Evolutionary conservation across 768 basidiomycete species (phyloP), one percentile per base, ranked within the genome.

Genomic region (Suillus tomentosus): DNA sequence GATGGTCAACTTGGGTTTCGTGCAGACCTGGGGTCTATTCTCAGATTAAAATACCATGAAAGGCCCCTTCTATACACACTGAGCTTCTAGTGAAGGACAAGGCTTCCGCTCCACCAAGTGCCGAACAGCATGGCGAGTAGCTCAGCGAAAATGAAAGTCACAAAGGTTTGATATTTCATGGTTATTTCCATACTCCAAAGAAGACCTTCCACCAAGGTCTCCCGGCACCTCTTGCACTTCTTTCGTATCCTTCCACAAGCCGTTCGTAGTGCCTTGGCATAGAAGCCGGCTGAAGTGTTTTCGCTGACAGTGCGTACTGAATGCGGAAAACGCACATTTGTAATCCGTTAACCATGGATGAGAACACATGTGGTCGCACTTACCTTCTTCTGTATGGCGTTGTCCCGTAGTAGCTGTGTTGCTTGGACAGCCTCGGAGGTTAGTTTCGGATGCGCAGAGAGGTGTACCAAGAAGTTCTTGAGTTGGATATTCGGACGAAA

Each of bases 151-250:
- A 22, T 4, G 36, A 37, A 22, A 56, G 7, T 24, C 37, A 22
- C 36, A 56, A 8, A 7, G 56, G 39, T 39, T 37, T 4, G 54
- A 36, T 56, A 48, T 48, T 37, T 56, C 37, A 40, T 58, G 24
- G 27, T 40, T 65, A 76, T 65, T 65, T 68, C 90, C 91, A 92
- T 64, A 92, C 81, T 45, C 85, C 85, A 68, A 94, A 88, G 74
- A 94, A 90, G 50, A 89, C 77, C 73, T 94, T 92, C 92, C 92
- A 94, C 88, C 88, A 87, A 3, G 92, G 90, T 62, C 92, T 79
- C 40, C 83, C 83, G 51, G 92, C 89, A n/a, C 92, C 92, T 70
- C 87, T 79, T 13, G 86, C 83, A 68, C 89, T 90, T 76, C 89
- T 90, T 64, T 91, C 86, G 65, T 88, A 86, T 6, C 86, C 92